Evolutionary conservation across 2,329 filamentous ascomycete genomes (phyloP), one percentile per base, ranked within the genome.

Genomic region (Trichoderma sp.): DNA sequence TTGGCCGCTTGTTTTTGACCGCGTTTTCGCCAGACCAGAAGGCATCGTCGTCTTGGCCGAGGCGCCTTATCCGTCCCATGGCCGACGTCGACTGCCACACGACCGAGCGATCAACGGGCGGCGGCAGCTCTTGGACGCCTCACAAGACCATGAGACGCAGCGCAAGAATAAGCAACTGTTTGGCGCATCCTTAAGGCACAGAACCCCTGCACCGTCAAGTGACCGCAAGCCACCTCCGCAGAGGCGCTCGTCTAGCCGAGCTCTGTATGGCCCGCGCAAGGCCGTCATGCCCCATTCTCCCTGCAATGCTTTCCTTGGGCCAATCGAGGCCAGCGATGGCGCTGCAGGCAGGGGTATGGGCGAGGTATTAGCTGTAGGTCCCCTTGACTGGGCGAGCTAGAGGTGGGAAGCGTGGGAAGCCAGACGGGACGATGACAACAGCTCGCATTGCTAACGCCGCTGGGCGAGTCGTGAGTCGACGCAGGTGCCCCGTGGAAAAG

Each of bases 221-320:
- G 66, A 68, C 66, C 66, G 52, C 60, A 54, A 56, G 67, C 67
- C 67, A 69, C 67, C 67, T 69, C 67, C 67, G 61, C 67, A 69
- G 39, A 58, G 39, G 55, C 39, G 46, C 66, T 68, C 64, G 64
- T 26, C 24, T 34, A 39, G 61, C 37, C n/a, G 56, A 18, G 32
- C 49, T n/a, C 34, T 46, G 24, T 26, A 55, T 55, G 52, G 46
- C 46, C 46, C 46, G 46, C n/a, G 46, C 46, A 13, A 49, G 52
- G 52, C 52, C 52, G 52, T 37, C 37, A 21, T 37, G 34, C 58
- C 58, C 26, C 34, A 30, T 49, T 52, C n/a, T 26, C 46, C 51
- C 49, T 46, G 63, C 52, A 56, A 56, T 28, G 52, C 10, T 21
- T 30, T 30, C 30, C 55, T 34, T 30, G 28, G 46, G n/a, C 46